Percentiles rank a stretch among this genome's conserved stretches.
These are phyloP conservation scores for Botrytis sinoallii DNA, from an alignment of 2,329 filamentous ascomycete genomes.

Conservation along the genomic window DNA sequence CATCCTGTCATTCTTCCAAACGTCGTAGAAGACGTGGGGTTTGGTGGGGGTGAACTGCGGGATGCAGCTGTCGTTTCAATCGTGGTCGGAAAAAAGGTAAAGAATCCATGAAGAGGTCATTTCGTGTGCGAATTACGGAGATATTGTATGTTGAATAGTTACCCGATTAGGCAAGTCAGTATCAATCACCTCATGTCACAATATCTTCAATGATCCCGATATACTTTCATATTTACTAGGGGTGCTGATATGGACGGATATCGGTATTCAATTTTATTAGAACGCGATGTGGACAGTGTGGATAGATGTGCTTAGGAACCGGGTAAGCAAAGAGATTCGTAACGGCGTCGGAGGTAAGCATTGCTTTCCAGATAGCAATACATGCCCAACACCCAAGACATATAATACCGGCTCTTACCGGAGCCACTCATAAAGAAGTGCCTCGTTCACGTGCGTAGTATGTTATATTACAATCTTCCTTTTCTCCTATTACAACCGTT, in stretches of 20 bases:
- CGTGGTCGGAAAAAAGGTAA: neutral
- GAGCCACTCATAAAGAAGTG: neutral
- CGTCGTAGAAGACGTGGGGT: slow-evolving; percentile 3
- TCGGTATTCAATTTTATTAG: neutral
- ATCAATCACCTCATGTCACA: neutral
- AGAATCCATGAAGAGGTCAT: neutral
- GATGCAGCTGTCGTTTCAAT: slow-evolving; percentile 1
- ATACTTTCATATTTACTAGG: neutral
- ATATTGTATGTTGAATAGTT: neutral
- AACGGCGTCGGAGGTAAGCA: neutral
- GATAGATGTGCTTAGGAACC: neutral
- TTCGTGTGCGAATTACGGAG: neutral
- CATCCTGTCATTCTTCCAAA: neutral
- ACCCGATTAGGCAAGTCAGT: neutral
- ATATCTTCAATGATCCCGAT: neutral
- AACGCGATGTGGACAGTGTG: neutral
- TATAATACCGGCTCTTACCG: neutral
- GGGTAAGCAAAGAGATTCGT: neutral
- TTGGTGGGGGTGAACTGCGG: slow-evolving; percentile 7
- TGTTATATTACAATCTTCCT: neutral
- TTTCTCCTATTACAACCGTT: neutral
- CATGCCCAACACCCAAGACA: neutral
- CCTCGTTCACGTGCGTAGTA: neutral
- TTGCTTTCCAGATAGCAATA: neutral
- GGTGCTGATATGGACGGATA: neutral